phyloP scores from a whole-genome alignment of 192 early-diverging fungal genomes.

The Geranomyces variabilis region DNA sequence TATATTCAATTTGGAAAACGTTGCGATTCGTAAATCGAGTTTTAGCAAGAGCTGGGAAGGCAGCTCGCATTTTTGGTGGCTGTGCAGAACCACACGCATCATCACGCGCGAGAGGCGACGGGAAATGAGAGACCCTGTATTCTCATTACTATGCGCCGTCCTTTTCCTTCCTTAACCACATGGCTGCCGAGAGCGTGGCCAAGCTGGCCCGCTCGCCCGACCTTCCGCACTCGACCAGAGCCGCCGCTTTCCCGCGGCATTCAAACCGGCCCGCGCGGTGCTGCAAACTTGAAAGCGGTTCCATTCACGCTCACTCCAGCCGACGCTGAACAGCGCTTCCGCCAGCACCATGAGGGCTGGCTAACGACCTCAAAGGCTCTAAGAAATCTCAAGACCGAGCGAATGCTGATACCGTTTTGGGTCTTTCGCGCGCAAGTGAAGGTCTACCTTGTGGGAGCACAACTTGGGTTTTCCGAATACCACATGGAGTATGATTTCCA shows the following conservation, averaged over 20 bases:
- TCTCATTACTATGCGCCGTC: too few species aligned
- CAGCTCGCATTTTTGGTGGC: too few species aligned
- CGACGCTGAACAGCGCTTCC: constrained; percentile 16
- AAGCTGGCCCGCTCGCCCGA: too few species aligned
- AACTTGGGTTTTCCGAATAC: constrained; percentile 19
- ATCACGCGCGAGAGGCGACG: too few species aligned
- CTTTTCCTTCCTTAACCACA: too few species aligned
- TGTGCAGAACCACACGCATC: too few species aligned
- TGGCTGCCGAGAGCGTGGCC: too few species aligned
- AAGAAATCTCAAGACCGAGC: constrained; percentile 17
- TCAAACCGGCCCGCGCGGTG: neutral
- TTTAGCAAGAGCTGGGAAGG: too few species aligned
- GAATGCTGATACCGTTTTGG: constrained; percentile 27
- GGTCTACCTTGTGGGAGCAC: constrained; percentile 20
- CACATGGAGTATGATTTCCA: constrained; percentile 5
- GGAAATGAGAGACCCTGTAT: too few species aligned
- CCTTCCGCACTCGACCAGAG: neutral
- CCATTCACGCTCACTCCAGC: constrained; percentile 7
- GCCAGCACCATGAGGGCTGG: constrained; percentile 26
- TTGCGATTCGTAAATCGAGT: too few species aligned
- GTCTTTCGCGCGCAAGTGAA: constrained; percentile 6
- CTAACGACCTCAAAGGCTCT: constrained; percentile 17
- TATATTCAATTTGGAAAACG: too few species aligned
- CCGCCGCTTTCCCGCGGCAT: neutral
- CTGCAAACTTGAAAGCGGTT: constrained; percentile 17